Base-by-base conservation (phyloP, 805 yeast species). In the Kazachstania viticola region DNA sequence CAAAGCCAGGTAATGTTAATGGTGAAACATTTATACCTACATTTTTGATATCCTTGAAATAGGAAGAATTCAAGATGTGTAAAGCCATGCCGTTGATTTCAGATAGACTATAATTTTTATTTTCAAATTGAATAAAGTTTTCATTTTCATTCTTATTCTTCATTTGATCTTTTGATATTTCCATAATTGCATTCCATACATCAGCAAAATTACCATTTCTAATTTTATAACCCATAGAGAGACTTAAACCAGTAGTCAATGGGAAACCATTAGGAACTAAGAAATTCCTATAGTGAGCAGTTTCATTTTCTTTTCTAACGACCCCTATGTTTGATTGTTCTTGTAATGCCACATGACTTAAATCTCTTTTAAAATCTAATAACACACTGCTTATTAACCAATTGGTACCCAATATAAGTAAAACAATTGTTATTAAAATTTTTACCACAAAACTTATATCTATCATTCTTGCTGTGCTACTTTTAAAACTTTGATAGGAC, bases 131-230 rank as follows among this genome's bases (percentile, higher is more conserved):
- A 8, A 54, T 40, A 4, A 19, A 32, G 21, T 33, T 47, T 4
- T 31, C 24, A 2, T 30, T 27, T n/a, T n/a, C n/a, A n/a, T n/a
- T n/a, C n/a, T n/a, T n/a, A n/a, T n/a, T n/a, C n/a, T n/a, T n/a
- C n/a, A n/a, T n/a, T n/a, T n/a, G n/a, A 9, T 29, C 36, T 25
- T 35, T 40, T 21, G 50, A 41, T 14, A 51, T 47, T 22, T 51
- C 48, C 52, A 60, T 48, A 9, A 69, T 65, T 11, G 75, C 56
- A 33, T 64, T 69, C 87, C 91, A 82, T 3, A 82, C 49, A 58
- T 83, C 95, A 39, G 70, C 67, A 36, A 83, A 50, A 42, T 72
- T 75, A 3, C 95, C 95, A 50, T 80, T 78, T 43, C 94, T 63
- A 15, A 79, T 49, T 40, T 69, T 70, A 50, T 77, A 79, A 22